Conservation (phyloP, 306 rosid species). For the Prunus campanulata region DNA sequence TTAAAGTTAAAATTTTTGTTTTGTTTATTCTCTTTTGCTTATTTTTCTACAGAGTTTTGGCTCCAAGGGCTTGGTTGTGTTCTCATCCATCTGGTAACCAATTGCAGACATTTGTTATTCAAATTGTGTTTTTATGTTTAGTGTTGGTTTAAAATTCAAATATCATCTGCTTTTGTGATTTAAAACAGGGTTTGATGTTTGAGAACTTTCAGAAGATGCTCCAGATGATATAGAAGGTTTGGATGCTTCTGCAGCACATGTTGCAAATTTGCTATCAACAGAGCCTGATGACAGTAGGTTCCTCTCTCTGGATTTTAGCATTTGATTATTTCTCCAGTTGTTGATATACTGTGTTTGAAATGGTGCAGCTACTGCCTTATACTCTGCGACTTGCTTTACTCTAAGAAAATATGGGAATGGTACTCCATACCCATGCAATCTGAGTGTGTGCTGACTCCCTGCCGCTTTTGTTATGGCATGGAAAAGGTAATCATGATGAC, state of each 20-base stretch:
- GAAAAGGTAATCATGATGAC: constrained; percentile 58
- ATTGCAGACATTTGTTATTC: too few relatives aligned
- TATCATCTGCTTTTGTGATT: background rate
- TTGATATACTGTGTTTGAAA: background rate
- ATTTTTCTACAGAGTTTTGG: too few relatives aligned
- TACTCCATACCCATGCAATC: constrained; percentile 64
- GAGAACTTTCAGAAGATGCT: constrained; percentile 80
- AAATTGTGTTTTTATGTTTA: too few relatives aligned
- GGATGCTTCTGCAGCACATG: constrained; percentile 92
- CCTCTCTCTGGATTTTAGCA: constrained; percentile 18
- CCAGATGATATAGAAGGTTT: constrained; percentile 92
- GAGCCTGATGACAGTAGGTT: constrained; percentile 93
- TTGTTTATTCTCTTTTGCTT: too few relatives aligned
- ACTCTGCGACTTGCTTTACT: constrained; percentile 73
- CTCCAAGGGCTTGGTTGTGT: too few relatives aligned
- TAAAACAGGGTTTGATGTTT: constrained; percentile 83
- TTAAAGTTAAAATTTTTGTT: too few relatives aligned
- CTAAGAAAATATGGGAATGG: constrained; percentile 66
- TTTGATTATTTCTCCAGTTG: background rate
- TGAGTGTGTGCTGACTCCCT: constrained; percentile 69
- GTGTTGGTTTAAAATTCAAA: too few relatives aligned
- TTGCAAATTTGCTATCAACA: constrained; percentile 83
- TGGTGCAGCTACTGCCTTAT: constrained; percentile 92
- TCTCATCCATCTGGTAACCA: too few relatives aligned
- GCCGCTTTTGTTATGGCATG: constrained; percentile 87